Conservation (phyloP, 768 basidiomycete species). For the Floccularia luteovirens region DNA sequence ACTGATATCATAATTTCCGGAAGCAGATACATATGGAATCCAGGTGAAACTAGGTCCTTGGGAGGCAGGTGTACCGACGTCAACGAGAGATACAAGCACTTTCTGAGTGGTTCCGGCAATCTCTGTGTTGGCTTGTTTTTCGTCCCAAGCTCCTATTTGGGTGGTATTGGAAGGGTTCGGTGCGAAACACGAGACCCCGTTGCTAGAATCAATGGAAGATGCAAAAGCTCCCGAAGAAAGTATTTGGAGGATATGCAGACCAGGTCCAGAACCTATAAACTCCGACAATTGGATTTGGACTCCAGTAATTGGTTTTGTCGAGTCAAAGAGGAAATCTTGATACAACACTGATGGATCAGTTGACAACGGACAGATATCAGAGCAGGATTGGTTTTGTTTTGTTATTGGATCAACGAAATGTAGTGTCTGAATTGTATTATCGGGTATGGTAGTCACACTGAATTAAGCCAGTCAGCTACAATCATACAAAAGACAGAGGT, state of each 20-base stretch:
- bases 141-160: conserved; percentile 64
- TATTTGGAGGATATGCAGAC: conserved; percentile 86
- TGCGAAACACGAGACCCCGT: conserved; percentile 69
- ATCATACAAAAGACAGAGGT: conserved; percentile 1
- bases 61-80: conserved; percentile 52
- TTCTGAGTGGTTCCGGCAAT: conserved; percentile 78
- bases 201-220: conserved; percentile 56
- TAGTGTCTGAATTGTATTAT: conserved; percentile 74
- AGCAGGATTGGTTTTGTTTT: conserved; percentile 72
- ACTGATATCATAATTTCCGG: conserved; percentile 81
- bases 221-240: conserved; percentile 90
- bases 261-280: conserved; percentile 71
- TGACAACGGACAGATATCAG: conserved; percentile 70
- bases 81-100: conserved; percentile 62
- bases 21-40: conserved; percentile 86
- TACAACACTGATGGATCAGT: conserved; percentile 72
- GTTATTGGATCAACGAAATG: conserved; percentile 72
- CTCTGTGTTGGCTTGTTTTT: conserved; percentile 53
- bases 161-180: conserved; percentile 65
- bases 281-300: conserved; percentile 76
- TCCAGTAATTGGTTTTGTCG: conserved; percentile 67
- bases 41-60: conserved; percentile 80
- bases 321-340: conserved; percentile 88
- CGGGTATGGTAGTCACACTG: conserved; percentile 84
- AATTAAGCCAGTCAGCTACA: conserved; percentile 4